These are phyloP conservation scores for Lepidium didymum DNA, from an alignment of 345 rosid genomes.

Conservation along the genomic window DNA sequence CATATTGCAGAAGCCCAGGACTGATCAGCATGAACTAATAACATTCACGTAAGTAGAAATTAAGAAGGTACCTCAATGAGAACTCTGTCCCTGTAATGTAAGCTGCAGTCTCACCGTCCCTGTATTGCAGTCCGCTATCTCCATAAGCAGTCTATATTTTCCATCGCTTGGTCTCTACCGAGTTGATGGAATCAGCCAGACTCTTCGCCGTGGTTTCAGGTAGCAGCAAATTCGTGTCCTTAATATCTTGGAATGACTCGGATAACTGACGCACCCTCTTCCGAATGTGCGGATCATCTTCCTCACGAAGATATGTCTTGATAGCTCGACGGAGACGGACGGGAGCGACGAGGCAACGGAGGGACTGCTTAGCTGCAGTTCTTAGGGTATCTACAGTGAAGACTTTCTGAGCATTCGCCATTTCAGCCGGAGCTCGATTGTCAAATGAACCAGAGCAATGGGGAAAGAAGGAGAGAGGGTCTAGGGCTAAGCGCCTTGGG, in stretches of 20 bases:
- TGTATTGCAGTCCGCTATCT: conserved; percentile 69
- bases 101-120: conserved; percentile 78
- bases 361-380: conserved; percentile 67
- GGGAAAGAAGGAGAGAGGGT: not conserved
- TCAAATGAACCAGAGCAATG: not conserved
- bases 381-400: conserved; percentile 52
- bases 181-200: conserved; percentile 77
- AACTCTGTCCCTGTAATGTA: conserved; percentile 70
- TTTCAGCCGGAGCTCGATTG: conserved; percentile 17
- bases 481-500: conserved; percentile 10
- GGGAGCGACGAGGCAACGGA: conserved; percentile 61
- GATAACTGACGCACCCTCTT: conserved; percentile 74
- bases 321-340: conserved; percentile 90
- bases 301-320: conserved; percentile 72
- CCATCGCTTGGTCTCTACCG: conserved; percentile 75
- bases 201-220: conserved; percentile 50
- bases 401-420: conserved; percentile 43
- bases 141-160: conserved; percentile 80
- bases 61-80: conserved; percentile 51
- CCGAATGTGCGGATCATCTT: conserved; percentile 71
- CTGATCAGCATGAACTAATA: not conserved
- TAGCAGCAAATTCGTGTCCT: conserved; percentile 51
- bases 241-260: conserved; percentile 58
- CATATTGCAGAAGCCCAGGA: not conserved
- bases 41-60: not conserved